Conservation (phyloP, 164 flowering plant genomes). For the Vitis labrusca region DNA sequence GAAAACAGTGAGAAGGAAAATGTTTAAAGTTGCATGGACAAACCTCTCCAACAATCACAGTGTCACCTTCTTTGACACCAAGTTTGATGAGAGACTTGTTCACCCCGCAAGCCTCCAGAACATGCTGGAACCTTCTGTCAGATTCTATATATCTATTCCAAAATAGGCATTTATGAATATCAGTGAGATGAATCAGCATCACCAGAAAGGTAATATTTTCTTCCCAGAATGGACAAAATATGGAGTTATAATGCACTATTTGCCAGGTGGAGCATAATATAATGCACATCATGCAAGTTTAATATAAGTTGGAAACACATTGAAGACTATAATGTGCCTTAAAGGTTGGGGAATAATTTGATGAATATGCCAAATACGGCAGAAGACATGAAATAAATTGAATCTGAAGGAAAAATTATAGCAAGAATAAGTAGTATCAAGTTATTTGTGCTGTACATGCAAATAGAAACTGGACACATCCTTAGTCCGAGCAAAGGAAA, state of each 20-base stretch:
- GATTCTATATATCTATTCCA: conserved; percentile 80
- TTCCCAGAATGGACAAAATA: background rate
- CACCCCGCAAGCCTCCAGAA: conserved; percentile 95
- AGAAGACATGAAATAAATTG: too few species aligned
- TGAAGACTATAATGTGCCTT: background rate
- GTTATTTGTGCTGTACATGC: too few species aligned
- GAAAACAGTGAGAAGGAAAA: background rate
- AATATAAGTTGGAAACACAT: background rate
- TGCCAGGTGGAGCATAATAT: background rate
- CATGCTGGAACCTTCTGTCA: conserved; percentile 88
- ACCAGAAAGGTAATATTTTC: too few species aligned
- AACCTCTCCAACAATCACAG: conserved; percentile 88
- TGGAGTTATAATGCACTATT: background rate
- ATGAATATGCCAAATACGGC: too few species aligned
- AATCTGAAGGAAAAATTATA: too few species aligned
- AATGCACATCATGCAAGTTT: background rate
- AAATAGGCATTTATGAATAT: background rate
- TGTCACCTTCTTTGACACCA: conserved; percentile 96
- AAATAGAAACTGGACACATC: too few species aligned
- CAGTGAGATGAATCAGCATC: background rate
- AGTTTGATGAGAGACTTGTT: conserved; percentile 71
- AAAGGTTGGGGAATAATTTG: too few species aligned
- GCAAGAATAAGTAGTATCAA: too few species aligned
- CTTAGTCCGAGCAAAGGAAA: too few species aligned
- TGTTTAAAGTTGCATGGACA: conserved; percentile 11